Evolutionary conservation across 805 yeast genomes (phyloP), one percentile per base, ranked within the genome.

Genomic region (Ogataea neopini): DNA sequence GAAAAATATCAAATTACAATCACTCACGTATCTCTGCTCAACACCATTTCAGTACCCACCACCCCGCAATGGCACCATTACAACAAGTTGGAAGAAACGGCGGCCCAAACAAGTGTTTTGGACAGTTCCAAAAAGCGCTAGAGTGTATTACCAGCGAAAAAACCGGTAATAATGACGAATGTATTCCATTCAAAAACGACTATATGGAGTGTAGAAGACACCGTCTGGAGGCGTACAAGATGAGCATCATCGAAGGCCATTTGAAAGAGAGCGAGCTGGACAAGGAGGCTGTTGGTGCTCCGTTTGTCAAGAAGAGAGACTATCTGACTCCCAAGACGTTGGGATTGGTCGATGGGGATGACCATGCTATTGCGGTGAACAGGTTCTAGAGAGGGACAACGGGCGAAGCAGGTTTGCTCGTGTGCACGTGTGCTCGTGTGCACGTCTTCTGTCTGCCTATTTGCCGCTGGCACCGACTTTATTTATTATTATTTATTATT

Each of bases 131-230:
- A 48, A 63, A 64, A 44, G 70, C 69, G 6, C 58, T 69, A 18
- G 73, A 69, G 54, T 69, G 73, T 48, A 61, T 68, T 65, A 69
- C 73, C 8, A 66, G 60, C 41, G 57, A 59, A 23, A 57, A 59
- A n/a, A 61, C 64, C 6, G 51, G 56, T 29, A 57, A 58, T 23
- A 61, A 60, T 41, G 62, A 62, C 14, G 67, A 67, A 45, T 69
- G 73, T 50, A 56, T 59, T 28, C 57, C 61, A 13, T 54, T 65
- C 30, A 62, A 61, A 48, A 59, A 60, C 34, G 73, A 69, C 47
- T 69, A 64, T 50, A 48, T 69, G 17, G 73, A 69, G 58, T 69
- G 73, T 43, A 63, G 72, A 54, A 65, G 68, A 49, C 71, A 68
- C 48, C 58, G 63, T 48, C 45, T 68, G 41, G 73, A 69, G 55